A percentile compares a stretch with the other conserved stretches of the same genome.
Evolutionary conservation across 352 stramenopile species (phyloP).

Genomic region (Pythium grandisporangium): DNA sequence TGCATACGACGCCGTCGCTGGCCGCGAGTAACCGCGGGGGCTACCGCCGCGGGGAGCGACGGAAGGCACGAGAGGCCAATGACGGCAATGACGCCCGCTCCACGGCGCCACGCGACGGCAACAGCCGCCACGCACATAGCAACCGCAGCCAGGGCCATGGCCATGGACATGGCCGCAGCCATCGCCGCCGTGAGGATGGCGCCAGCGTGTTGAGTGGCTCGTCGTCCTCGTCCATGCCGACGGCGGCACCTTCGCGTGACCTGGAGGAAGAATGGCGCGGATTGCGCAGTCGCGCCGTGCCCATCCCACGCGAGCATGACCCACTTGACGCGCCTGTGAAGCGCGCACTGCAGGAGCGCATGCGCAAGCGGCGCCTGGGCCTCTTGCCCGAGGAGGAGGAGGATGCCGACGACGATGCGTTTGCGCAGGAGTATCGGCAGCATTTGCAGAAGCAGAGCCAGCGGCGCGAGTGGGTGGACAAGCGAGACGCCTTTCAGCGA

Average conservation of each 20-base stretch:
- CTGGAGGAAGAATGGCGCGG: conserved; percentile 15
- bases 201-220: too few relatives aligned
- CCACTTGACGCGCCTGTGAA: conserved; percentile 11
- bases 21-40: too few relatives aligned
- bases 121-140: too few relatives aligned
- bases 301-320: conserved; percentile 6
- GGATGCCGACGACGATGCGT: conserved; percentile 12
- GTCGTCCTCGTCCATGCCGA: too few relatives aligned
- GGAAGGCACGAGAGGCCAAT: too few relatives aligned
- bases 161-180: too few relatives aligned
- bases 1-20: too few relatives aligned
- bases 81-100: too few relatives aligned
- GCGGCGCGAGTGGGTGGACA: conserved; percentile 6
- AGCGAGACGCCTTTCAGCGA: conserved; percentile 3
- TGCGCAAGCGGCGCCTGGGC: conserved; percentile 13
- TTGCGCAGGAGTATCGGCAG: conserved; percentile 6
- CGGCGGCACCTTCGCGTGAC: conserved; percentile 1
- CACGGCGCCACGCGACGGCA: too few relatives aligned
- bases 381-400: conserved; percentile 12
- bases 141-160: too few relatives aligned
- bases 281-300: conserved; percentile 12
- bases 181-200: too few relatives aligned
- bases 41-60: too few relatives aligned
- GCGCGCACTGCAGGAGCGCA: conserved; percentile 13
- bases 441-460: conserved; percentile 8